These are phyloP conservation scores for Persicaria maculosa DNA, from an alignment of 148 eudicot species.

Conservation along the genomic window DNA sequence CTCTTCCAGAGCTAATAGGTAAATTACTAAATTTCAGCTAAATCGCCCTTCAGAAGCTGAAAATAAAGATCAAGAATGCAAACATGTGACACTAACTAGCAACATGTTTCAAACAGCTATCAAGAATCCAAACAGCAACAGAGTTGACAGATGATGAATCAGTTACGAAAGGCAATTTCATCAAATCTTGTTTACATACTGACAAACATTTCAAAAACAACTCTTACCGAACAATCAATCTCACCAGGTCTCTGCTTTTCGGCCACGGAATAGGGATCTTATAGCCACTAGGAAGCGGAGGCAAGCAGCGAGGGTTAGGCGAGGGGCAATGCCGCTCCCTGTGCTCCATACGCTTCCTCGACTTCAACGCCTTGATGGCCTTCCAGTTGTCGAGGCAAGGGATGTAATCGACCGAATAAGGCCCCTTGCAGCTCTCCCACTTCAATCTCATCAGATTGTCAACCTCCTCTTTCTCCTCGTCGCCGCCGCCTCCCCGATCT, in stretches of 20 bases:
- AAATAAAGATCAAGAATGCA: neutral
- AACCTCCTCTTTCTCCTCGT: slow-evolving; percentile 20
- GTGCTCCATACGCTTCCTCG: slow-evolving; percentile 82
- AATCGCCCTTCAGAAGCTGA: neutral
- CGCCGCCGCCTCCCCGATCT: neutral
- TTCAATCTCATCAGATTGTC: slow-evolving; percentile 26
- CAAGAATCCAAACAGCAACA: no score
- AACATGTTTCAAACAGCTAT: no score
- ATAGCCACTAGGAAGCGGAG: slow-evolving; percentile 68
- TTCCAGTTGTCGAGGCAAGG: slow-evolving; percentile 80
- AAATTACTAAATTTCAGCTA: neutral
- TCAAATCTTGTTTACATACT: neutral
- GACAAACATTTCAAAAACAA: slow-evolving; percentile 17
- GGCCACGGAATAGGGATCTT: slow-evolving; percentile 82
- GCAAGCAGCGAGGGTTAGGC: slow-evolving; percentile 39
- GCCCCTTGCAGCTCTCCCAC: slow-evolving; percentile 55
- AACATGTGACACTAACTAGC: neutral
- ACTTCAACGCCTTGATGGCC: slow-evolving; percentile 53
- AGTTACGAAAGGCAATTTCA: neutral
- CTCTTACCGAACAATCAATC: slow-evolving; percentile 73
- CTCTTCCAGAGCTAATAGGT: neutral
- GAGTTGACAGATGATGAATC: neutral
- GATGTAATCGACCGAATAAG: slow-evolving; percentile 57
- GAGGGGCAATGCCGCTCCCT: slow-evolving; percentile 83
- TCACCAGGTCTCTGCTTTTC: slow-evolving; percentile 98